A percentile compares a stretch with the other conserved stretches of the same genome.
These are phyloP conservation scores for Penicillium manginii DNA, from an alignment of 495 filamentous ascomycete genomes.

Conservation along the genomic window DNA sequence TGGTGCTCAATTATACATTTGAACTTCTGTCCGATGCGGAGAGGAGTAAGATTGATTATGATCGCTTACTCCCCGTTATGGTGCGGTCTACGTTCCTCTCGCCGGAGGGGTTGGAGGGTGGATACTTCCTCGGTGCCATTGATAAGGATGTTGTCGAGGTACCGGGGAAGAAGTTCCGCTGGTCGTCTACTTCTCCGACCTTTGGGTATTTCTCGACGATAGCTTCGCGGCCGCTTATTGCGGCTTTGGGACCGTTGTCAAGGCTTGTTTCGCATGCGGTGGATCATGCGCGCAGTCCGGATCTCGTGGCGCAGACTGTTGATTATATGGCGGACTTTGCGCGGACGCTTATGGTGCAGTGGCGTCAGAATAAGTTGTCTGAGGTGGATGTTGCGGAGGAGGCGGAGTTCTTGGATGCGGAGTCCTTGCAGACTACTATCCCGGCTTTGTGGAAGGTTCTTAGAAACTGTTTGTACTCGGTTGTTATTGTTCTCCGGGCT, in stretches of 20 bases:
- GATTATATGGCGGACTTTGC: constrained; percentile 74
- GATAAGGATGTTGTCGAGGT: constrained; percentile 72
- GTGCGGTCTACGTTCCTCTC: constrained; percentile 69
- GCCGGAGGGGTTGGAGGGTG: constrained; percentile 77
- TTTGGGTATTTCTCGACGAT: constrained; percentile 60
- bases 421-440: constrained; percentile 70
- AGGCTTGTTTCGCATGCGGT: constrained; percentile 74
- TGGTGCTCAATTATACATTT: constrained; percentile 82
- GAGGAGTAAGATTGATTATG: constrained; percentile 67
- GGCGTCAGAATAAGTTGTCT: constrained; percentile 83
- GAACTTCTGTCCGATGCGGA: constrained; percentile 65
- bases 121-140: constrained; percentile 78
- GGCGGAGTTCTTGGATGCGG: constrained; percentile 63
- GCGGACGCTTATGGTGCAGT: constrained; percentile 72
- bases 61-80: constrained; percentile 72
- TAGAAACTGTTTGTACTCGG: constrained; percentile 76
- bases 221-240: constrained; percentile 68
- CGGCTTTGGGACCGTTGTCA: constrained; percentile 78
- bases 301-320: constrained; percentile 65
- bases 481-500: constrained; percentile 75
- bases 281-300: constrained; percentile 63
- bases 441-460: constrained; percentile 81
- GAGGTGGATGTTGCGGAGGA: constrained; percentile 83
- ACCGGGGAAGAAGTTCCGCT: constrained; percentile 67
- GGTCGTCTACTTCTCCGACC: constrained; percentile 65